These are phyloP conservation scores for Zostera marina DNA, from an alignment of 116 monocot species.

Conservation along the genomic window DNA sequence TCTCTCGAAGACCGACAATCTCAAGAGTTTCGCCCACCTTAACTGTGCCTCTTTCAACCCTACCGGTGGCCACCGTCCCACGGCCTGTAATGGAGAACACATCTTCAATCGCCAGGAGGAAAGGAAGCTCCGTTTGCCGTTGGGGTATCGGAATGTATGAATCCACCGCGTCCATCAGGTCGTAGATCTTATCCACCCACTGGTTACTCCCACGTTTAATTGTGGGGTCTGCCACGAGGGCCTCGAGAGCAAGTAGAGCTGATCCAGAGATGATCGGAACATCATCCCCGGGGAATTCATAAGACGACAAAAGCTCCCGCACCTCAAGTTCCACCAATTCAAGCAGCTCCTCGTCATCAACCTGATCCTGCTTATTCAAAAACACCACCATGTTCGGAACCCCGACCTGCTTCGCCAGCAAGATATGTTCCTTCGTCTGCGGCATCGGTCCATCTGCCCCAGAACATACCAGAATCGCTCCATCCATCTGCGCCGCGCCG, in stretches of 20 bases:
- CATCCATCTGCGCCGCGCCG: constrained; percentile 97
- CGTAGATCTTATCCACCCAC: constrained; percentile 83
- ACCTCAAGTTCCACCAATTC: constrained; percentile 93
- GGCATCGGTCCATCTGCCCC: constrained; percentile 98
- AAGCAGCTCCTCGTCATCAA: constrained; percentile 89
- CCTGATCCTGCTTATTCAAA: constrained; percentile 88
- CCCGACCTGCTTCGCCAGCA: constrained; percentile 87
- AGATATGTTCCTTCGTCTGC: constrained; percentile 95
- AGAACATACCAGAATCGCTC: constrained; percentile 85
- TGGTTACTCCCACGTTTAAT: constrained; percentile 66
- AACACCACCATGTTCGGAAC: constrained; percentile 92
- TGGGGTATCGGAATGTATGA: constrained; percentile 78
- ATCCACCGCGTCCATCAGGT: constrained; percentile 75
- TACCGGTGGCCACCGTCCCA: constrained; percentile 88
- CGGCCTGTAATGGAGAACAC: constrained; percentile 97
- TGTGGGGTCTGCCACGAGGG: constrained; percentile 44
- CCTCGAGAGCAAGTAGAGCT: constrained; percentile 82
- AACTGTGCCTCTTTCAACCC: constrained; percentile 70
- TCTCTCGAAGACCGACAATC: constrained; percentile 61
- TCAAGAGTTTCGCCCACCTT: constrained; percentile 73
- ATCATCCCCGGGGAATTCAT: constrained; percentile 91
- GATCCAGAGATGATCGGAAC: constrained; percentile 81
- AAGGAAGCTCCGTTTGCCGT: constrained; percentile 75
- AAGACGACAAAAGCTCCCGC: constrained; percentile 61
- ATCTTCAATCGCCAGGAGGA: constrained; percentile 80